phyloP scores from a whole-genome alignment of 306 rosid genomes.

The Trifolium subterraneum region DNA sequence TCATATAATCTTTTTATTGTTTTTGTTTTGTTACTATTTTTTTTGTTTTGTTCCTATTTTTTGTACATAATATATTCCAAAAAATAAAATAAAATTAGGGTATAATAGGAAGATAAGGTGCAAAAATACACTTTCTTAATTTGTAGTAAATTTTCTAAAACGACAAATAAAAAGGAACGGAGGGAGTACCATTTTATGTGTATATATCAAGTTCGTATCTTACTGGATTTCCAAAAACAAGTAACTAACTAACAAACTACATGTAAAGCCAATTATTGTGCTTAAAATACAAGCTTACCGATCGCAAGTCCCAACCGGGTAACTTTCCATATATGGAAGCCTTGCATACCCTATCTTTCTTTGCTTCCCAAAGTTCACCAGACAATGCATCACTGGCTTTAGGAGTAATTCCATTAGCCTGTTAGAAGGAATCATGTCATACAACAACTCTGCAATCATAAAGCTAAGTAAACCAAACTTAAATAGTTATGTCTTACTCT shows the following conservation, averaged over 20 bases:
- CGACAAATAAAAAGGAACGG: too few relatives aligned
- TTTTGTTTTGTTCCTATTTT: too few relatives aligned
- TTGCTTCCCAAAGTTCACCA: constrained; percentile 96
- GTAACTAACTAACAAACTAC: neutral
- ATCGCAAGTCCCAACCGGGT: constrained; percentile 93
- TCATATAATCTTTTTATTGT: too few relatives aligned
- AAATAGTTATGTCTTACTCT: constrained; percentile 52
- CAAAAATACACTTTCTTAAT: too few relatives aligned
- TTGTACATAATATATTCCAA: too few relatives aligned
- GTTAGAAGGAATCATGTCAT: constrained; percentile 40
- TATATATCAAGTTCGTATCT: constrained; percentile 27
- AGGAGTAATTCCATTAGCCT: constrained; percentile 83
- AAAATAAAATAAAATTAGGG: too few relatives aligned
- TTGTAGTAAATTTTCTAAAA: too few relatives aligned
- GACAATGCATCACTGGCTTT: constrained; percentile 96
- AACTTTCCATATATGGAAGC: constrained; percentile 74
- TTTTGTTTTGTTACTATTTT: too few relatives aligned
- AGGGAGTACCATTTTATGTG: neutral
- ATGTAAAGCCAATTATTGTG: constrained; percentile 13
- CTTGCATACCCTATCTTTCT: constrained; percentile 86
- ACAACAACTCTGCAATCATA: constrained; percentile 28
- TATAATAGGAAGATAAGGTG: too few relatives aligned
- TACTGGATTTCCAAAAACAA: constrained; percentile 29
- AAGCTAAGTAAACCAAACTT: constrained; percentile 30
- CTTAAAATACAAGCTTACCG: constrained; percentile 64